These are phyloP conservation scores for Ormosia emarginata DNA, from an alignment of 306 rosid genomes.

Conservation along the genomic window DNA sequence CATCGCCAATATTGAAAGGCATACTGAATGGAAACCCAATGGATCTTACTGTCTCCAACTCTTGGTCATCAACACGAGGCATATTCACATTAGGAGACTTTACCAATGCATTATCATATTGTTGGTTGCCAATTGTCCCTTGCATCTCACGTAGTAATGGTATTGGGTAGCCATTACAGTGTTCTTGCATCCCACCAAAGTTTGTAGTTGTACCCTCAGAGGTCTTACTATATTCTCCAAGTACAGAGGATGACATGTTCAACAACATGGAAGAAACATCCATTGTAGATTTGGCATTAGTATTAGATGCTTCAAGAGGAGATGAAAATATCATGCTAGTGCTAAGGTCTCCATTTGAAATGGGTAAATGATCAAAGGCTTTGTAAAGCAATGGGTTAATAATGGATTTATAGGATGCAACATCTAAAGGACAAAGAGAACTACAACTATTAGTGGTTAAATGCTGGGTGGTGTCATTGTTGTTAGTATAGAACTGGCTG, in stretches of 20 bases:
- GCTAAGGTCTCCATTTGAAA: slow-evolving; percentile 40
- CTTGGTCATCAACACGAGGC: slow-evolving; percentile 28
- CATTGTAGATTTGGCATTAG: slow-evolving; percentile 19
- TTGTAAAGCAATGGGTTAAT: slow-evolving; percentile 35
- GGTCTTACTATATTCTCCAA: slow-evolving; percentile 36
- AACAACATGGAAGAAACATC: slow-evolving; percentile 67
- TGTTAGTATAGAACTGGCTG: slow-evolving; percentile 32
- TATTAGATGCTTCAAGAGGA: slow-evolving; percentile 31
- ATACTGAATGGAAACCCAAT: slow-evolving; percentile 38
- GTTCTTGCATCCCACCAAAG: slow-evolving; percentile 33
- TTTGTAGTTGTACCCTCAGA: slow-evolving; percentile 6
- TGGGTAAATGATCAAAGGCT: slow-evolving; percentile 39
- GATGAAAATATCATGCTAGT: slow-evolving; percentile 39
- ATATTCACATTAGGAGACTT: slow-evolving; percentile 22
- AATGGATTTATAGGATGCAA: slow-evolving; percentile 45
- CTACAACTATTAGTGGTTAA: not conserved
- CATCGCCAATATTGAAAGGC: slow-evolving; percentile 36
- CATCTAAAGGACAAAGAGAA: slow-evolving; percentile 34
- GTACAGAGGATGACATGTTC: slow-evolving; percentile 73
- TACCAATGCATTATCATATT: slow-evolving; percentile 19
- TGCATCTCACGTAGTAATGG: slow-evolving; percentile 20
- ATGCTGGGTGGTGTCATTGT: slow-evolving; percentile 18
- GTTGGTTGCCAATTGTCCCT: not conserved
- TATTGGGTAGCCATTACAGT: slow-evolving; percentile 35
- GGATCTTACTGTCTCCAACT: slow-evolving; percentile 36